Evolutionary conservation across 2,329 filamentous ascomycete species (phyloP), one percentile per base, ranked within the genome.

Genomic region (Verruconis gallopava): DNA sequence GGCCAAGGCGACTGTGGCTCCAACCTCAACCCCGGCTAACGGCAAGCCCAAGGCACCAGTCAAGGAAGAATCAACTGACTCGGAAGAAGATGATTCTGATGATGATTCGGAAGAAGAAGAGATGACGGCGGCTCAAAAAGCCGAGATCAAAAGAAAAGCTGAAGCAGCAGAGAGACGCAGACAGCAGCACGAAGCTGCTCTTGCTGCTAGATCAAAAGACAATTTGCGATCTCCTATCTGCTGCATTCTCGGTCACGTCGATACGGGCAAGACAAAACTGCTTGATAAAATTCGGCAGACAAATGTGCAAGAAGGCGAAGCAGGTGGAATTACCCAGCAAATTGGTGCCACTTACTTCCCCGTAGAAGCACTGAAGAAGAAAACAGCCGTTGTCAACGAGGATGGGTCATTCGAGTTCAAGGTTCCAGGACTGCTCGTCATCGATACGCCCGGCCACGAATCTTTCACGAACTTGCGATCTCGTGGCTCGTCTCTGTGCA

Each of bases 261-360:
- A 98, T 79, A 98, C 93, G 36, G 91, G 91, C 62, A 98, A 98
- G 71, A 98, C 91, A n/a, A 98, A 96, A 69, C 71, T 98, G 48
- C 74, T 98, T 45, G 91, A 98, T 71, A 98, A 98, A 70, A 85
- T 98, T 57, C 83, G 91, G 56, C 86, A 95, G 64, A 96, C 91
- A 44, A 96, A 98, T 58, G 91, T 98, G 25, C 93, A 98, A 59
- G 91, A 96, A 66, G 91, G 91, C 55, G 91, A 98, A 75, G 93
- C 91, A 32, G 93, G 91, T 72, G 91, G 91, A 79, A 98, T 98
- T 57, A 98, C 91, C 5, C 91, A 98, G 66, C 91, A 98, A 65
- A 98, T 98, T 57, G 91, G 91, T 79, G 91, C 91, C 40, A 98
- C 91, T 2, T 98, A 96, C 70, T 98, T 98, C 75, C 93, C 91